phyloP scores from a whole-genome alignment of 345 rosid species.

The Arabidopsis suecica region DNA sequence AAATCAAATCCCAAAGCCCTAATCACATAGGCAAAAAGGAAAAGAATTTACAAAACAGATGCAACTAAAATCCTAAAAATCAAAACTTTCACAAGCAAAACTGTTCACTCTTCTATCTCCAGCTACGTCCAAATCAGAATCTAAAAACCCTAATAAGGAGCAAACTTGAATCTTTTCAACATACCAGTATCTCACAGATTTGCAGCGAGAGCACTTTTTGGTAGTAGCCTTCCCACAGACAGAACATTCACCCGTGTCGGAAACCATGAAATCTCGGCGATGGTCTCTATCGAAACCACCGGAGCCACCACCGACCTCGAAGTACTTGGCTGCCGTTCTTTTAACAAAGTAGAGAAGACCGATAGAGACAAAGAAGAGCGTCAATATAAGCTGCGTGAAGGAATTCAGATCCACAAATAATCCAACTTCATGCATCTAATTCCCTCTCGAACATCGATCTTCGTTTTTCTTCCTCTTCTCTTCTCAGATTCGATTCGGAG shows the following conservation, averaged over 20 bases:
- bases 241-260: slow-evolving; percentile 42
- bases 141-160: slow-evolving; percentile 2
- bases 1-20: slow-evolving; percentile 20
- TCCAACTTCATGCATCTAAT: slow-evolving; percentile 84
- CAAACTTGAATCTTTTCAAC: neutral
- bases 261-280: slow-evolving; percentile 30
- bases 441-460: slow-evolving; percentile 36
- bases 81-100: neutral
- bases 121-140: slow-evolving; percentile 8
- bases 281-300: slow-evolving; percentile 57
- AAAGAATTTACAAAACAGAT: neutral
- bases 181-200: slow-evolving; percentile 70
- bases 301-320: slow-evolving; percentile 74
- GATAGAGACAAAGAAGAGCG: slow-evolving; percentile 53
- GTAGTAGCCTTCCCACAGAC: slow-evolving; percentile 48
- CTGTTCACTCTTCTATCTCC: neutral
- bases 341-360: slow-evolving; percentile 69
- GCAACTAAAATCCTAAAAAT: neutral
- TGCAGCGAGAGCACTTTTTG: slow-evolving; percentile 65
- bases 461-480: slow-evolving; percentile 3
- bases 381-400: slow-evolving; percentile 65
- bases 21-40: neutral
- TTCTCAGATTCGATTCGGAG: slow-evolving; percentile 41
- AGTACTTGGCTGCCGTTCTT: slow-evolving; percentile 86
- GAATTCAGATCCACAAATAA: slow-evolving; percentile 78